A percentile compares a stretch with the other conserved stretches of the same genome.
Evolutionary conservation across 2,329 filamentous ascomycete genomes (phyloP).

Genomic region (Beauveria sp.): DNA sequence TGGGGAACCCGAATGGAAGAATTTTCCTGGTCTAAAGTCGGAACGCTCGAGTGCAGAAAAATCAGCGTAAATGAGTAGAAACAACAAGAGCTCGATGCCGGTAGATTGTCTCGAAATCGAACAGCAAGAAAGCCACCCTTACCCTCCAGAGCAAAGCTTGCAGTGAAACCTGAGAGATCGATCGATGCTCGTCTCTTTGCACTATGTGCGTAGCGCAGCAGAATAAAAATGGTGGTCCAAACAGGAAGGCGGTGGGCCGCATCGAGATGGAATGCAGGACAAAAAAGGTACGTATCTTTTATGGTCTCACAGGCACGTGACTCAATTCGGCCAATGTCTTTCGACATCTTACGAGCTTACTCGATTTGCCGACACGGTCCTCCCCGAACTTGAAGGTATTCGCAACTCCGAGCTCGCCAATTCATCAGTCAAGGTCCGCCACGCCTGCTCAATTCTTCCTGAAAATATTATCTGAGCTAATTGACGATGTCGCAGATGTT

Average conservation of each 20-base stretch:
- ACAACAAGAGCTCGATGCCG: neutral
- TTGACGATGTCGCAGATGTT: slow-evolving; percentile 62
- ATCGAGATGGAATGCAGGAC: neutral
- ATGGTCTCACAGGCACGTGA: slow-evolving; percentile 10
- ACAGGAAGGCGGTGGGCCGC: slow-evolving; percentile 8
- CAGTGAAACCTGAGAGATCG: neutral
- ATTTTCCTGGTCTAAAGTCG: neutral
- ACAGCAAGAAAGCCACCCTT: neutral
- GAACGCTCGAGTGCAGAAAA: neutral
- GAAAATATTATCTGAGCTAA: slow-evolving; percentile 23
- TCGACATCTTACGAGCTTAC: slow-evolving; percentile 9
- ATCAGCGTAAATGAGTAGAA: neutral
- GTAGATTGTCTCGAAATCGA: neutral
- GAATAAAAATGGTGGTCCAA: slow-evolving; percentile 9
- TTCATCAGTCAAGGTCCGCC: slow-evolving; percentile 11
- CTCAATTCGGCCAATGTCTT: neutral
- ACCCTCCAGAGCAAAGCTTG: neutral
- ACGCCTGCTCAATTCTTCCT: neutral
- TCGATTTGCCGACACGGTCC: slow-evolving; percentile 8
- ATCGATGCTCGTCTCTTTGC: neutral
- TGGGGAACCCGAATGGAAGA: neutral
- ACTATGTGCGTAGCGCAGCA: slow-evolving; percentile 1
- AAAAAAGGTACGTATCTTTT: slow-evolving; percentile 7
- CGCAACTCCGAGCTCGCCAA: slow-evolving; percentile 5
- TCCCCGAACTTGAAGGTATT: slow-evolving; percentile 6